A percentile compares a stretch with the other conserved stretches of the same genome.
phyloP scores from a whole-genome alignment of 208 protist species.

The Leishmania lainsoni region DNA sequence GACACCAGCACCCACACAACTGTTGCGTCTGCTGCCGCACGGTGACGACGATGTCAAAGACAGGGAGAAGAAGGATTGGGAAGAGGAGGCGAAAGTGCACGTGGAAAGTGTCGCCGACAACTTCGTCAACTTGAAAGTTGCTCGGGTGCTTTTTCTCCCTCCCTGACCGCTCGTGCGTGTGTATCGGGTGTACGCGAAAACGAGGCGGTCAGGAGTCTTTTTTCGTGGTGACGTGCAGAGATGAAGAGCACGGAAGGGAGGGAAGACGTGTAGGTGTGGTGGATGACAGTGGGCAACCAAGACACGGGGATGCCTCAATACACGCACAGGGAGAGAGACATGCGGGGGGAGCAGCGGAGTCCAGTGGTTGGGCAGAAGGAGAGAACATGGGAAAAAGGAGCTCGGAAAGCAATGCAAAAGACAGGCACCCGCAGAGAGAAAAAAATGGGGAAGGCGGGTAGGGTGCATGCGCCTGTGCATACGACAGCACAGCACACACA shows the following conservation, averaged over 20 bases:
- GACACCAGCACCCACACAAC: no score
- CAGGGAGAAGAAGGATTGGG: neutral
- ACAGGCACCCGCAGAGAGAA: neutral
- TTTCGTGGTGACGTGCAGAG: neutral
- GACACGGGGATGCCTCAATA: neutral
- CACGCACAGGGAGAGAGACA: neutral
- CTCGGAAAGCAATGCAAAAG: neutral
- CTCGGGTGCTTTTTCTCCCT: neutral
- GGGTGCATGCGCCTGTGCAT: neutral
- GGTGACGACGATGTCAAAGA: no score
- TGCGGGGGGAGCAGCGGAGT: neutral
- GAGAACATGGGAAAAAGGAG: neutral
- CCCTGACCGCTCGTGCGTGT: neutral
- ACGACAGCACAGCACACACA: neutral
- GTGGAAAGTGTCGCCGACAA: neutral
- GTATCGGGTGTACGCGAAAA: neutral
- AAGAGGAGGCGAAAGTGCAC: neutral
- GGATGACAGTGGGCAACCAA: neutral
- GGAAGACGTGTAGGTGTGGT: neutral
- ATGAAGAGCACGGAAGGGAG: neutral
- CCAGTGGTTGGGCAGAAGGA: neutral
- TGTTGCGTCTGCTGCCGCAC: no score
- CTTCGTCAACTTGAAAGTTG: no score
- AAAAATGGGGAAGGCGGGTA: neutral
- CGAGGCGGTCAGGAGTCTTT: neutral